Base-by-base conservation (phyloP, 305 asterid genomes). In the Galium porrigens region DNA sequence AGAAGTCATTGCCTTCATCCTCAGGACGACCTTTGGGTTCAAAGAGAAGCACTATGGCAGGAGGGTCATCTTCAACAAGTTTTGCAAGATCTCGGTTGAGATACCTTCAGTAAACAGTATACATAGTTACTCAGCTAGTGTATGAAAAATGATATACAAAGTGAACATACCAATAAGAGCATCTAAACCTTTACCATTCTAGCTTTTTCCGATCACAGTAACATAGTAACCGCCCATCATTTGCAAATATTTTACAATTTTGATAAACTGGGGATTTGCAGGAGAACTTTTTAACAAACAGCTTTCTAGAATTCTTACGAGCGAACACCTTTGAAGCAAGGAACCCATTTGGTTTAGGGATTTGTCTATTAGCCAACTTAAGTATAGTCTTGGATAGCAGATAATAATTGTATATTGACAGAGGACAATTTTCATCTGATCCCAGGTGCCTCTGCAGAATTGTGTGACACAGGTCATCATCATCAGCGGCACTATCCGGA, bases 21-120 rank as follows among this genome's bases (percentile, higher is more conserved):
- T 92, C 99, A 29, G 96, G 99, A n/a, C 96, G 95, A 30, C 99
- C 99, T 79, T 89, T 92, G 67, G 99, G 99, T 81, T 92, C 99
- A 67, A 92, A 92, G 65, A 87, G 90, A 59, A 92, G 96, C 81
- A 78, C 82, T 73, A 92, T 85, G 58, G 96, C 88, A 64, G 81
- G 85, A 76, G 96, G 95, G 69, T 89, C 85, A 48, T 85, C 83
- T 60, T 85, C 96, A 65, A 89, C 83, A 51, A 87, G 84, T 76
- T 80, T 89, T 22, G 99, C 99, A 54, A 92, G 86, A 73, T 83
- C 76, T 59, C 99, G 72, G 58, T 52, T 81, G 59, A 92, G 67
- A 74, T 92, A 92, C 98, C 98, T 91, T 69, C 48, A 61, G 62
- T 32, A 78, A 57, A 60, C 64, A 57, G 59, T 6, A 6, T 12